Evolutionary conservation across 257 asterid species (phyloP), one percentile per base, ranked within the genome.

Genomic region (Thymus quinquecostatus): DNA sequence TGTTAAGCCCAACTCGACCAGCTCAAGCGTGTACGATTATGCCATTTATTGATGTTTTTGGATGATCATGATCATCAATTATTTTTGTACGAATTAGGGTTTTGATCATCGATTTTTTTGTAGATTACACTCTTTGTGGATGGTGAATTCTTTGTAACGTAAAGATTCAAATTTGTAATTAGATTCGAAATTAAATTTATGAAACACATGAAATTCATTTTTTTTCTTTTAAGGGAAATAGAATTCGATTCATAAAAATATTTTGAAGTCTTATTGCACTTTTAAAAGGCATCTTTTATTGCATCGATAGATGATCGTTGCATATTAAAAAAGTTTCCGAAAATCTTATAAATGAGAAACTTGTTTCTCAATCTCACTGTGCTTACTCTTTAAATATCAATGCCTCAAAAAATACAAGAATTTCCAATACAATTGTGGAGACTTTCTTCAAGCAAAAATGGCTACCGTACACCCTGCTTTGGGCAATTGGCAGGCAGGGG

Each of bases 401-500:
- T 68, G 63, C 3, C 21, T 10, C 10, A 13, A 29, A 33, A 27
- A 66, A 62, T 7, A 68, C 8, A 48, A 40, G 40, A 68, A 12
- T 32, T 56, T 44, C 57, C 28, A 60, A 45, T 30, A 41, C 0
- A 45, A 51, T 70, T 34, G 14, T 5, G 21, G 38, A 7, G 56
- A 32, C 10, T 34, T 21, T 13, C 38, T 13, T 66, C 2, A 54
- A 69, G 68, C 10, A 43, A 5, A 14, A 43, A 54, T n/a, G 58
- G 30, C 73, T 80, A 81, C 32, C 81, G 47, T 58, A 56, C 83
- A 2, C 97, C 96, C 28, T 87, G 62, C 67, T 86, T 82, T 8
- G 99, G 97, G 74, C 94, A 86, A 36, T 95, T 91, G 13, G 49
- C 48, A 11, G 95, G 87, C 66, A 94, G 99, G 44, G 97, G 99